Conservation (phyloP, 768 basidiomycete species). For the Suillus discolor region DNA sequence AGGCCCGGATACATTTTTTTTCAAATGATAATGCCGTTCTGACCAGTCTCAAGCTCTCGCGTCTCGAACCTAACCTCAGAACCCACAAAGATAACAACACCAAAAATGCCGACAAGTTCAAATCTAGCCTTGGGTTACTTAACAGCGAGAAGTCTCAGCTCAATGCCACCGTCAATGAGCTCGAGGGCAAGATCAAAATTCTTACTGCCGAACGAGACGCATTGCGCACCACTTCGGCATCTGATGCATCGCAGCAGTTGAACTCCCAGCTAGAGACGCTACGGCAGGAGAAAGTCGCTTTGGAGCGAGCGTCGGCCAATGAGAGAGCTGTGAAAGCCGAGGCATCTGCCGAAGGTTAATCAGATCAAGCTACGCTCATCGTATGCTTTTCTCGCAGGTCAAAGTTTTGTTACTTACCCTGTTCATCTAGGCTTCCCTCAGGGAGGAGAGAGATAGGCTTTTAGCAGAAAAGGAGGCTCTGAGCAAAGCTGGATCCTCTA, state of each 20-base stretch:
- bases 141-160: constrained; percentile 32
- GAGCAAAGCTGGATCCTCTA: constrained; percentile 21
- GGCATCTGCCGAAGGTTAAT: constrained; percentile 11
- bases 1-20: constrained; percentile 30
- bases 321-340: constrained; percentile 35
- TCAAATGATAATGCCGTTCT: not conserved
- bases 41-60: constrained; percentile 36
- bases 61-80: constrained; percentile 46
- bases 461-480: constrained; percentile 57
- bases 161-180: constrained; percentile 26
- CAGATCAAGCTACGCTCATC: constrained; percentile 31
- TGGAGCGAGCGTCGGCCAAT: constrained; percentile 42
- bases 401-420: not conserved
- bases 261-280: constrained; percentile 37
- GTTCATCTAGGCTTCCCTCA: constrained; percentile 47
- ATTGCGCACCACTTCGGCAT: constrained; percentile 21
- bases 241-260: constrained; percentile 32
- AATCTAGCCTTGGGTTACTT: constrained; percentile 23
- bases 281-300: constrained; percentile 37
- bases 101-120: constrained; percentile 20
- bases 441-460: constrained; percentile 62
- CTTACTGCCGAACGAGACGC: constrained; percentile 32
- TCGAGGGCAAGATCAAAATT: constrained; percentile 31
- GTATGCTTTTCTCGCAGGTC: constrained; percentile 25
- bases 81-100: constrained; percentile 31